Percentiles rank a stretch among this genome's conserved stretches.
Evolutionary conservation across 352 stramenopile species (phyloP).

Genomic region (Saprolegnia diclina): DNA sequence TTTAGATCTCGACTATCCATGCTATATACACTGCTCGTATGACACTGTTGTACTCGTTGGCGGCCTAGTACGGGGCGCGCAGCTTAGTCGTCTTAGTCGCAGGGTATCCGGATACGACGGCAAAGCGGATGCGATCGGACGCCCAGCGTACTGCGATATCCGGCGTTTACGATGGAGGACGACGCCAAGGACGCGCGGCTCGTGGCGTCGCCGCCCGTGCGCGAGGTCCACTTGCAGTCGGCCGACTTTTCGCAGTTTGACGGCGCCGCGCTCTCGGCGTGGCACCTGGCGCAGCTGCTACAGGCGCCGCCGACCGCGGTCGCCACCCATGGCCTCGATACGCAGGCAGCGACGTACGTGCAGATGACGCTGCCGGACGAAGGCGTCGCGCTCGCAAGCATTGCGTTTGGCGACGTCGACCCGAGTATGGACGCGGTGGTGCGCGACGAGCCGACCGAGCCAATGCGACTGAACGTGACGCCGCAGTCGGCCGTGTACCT

Average conservation of each 20-base stretch:
- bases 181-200: background rate
- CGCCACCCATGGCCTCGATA: background rate
- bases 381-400: constrained; percentile 8
- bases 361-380: constrained; percentile 11
- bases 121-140: background rate
- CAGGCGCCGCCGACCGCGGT: background rate
- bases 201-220: constrained; percentile 9
- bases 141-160: background rate
- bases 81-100: too few species aligned
- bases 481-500: constrained; percentile 21
- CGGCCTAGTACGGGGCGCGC: too few species aligned
- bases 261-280: constrained; percentile 9
- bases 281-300: constrained; percentile 20
- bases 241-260: constrained; percentile 25
- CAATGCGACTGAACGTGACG: constrained; percentile 6
- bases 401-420: background rate
- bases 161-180: constrained; percentile 6
- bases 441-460: background rate
- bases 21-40: too few species aligned
- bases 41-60: too few species aligned
- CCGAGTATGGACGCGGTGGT: background rate
- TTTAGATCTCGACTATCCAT: too few species aligned
- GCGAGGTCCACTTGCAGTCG: constrained; percentile 14
- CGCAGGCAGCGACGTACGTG: background rate
- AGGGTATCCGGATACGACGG: too few species aligned